A percentile compares a stretch with the other conserved stretches of the same genome.
These are phyloP conservation scores for Pichia sp. DNA, from an alignment of 1,139 yeast species.

Conservation along the genomic window DNA sequence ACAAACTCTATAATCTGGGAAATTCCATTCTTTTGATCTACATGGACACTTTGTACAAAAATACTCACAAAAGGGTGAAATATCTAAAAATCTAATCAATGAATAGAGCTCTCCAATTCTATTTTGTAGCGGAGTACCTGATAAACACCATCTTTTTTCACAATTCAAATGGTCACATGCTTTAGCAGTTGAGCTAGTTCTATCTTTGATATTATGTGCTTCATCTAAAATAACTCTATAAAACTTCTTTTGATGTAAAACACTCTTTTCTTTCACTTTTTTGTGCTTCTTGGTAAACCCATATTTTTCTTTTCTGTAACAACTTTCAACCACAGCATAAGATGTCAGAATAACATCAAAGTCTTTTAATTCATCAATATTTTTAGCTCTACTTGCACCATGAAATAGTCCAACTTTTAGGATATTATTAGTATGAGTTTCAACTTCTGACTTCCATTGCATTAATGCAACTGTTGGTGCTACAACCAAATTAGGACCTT, in stretches of 20 bases:
- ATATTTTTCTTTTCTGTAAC: conserved; percentile 69
- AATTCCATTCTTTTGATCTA: conserved; percentile 71
- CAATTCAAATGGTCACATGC: conserved; percentile 75
- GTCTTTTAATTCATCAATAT: conserved; percentile 47
- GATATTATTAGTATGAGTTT: conserved; percentile 66
- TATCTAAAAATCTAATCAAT: conserved; percentile 70
- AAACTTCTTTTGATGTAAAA: conserved; percentile 68
- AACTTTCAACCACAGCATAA: conserved; percentile 85
- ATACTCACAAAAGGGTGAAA: conserved; percentile 82
- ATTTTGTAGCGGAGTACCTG: conserved; percentile 95
- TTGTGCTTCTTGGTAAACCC: conserved; percentile 75
- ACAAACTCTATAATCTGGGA: conserved; percentile 76
- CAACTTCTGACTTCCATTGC: conserved; percentile 96
- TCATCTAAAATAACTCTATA: conserved; percentile 91
- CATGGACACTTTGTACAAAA: conserved; percentile 91
- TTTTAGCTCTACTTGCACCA: conserved; percentile 69
- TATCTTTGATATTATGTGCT: conserved; percentile 94
- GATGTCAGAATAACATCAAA: conserved; percentile 87
- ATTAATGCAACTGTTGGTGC: conserved; percentile 97
- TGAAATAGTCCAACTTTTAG: conserved; percentile 69
- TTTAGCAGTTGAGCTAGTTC: conserved; percentile 87
- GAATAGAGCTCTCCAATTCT: conserved; percentile 96
- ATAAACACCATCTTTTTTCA: conserved; percentile 76
- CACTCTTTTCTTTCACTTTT: conserved; percentile 66
- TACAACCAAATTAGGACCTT: conserved; percentile 77